Conservation (phyloP, 116 monocot genomes). For the Posidonia oceanica region DNA sequence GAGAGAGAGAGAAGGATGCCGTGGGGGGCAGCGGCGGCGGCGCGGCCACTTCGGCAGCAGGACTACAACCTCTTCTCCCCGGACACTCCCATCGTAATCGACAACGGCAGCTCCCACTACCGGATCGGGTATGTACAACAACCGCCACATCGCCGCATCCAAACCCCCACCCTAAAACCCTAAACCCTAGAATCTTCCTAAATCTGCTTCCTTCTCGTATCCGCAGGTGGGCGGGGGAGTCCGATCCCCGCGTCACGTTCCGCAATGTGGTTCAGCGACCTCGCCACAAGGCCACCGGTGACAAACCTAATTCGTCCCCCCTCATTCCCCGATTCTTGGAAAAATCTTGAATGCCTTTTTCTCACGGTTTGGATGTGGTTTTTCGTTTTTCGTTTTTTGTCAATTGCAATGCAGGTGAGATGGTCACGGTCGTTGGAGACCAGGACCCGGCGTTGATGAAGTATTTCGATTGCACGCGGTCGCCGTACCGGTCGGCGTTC, state of each 20-base stretch:
- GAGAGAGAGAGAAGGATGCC: conserved; percentile 16
- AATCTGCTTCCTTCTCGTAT: not conserved
- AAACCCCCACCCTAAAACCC: conserved; percentile 15
- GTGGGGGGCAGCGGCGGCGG: conserved; percentile 7
- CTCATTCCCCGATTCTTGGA: no score
- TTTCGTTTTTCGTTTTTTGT: not conserved
- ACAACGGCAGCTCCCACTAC: conserved; percentile 77
- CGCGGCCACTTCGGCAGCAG: conserved; percentile 30
- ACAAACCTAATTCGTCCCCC: not conserved
- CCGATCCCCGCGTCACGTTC: conserved; percentile 77
- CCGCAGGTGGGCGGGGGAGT: conserved; percentile 89
- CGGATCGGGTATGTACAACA: conserved; percentile 53
- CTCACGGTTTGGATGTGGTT: no score
- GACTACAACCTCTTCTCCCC: conserved; percentile 60
- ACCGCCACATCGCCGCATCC: not conserved
- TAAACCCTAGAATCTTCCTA: conserved; percentile 10
- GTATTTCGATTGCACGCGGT: conserved; percentile 86
- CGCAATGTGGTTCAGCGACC: conserved; percentile 77
- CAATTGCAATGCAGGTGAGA: conserved; percentile 53
- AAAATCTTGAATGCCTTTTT: no score
- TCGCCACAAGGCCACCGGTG: conserved; percentile 82
- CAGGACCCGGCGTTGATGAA: conserved; percentile 75
- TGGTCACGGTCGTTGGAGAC: conserved; percentile 85
- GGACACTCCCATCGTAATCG: conserved; percentile 75
- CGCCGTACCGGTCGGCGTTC: conserved; percentile 68